These are phyloP conservation scores for Alloteropsis semialata DNA, from an alignment of 176 grass and related monocot species.

Conservation along the genomic window DNA sequence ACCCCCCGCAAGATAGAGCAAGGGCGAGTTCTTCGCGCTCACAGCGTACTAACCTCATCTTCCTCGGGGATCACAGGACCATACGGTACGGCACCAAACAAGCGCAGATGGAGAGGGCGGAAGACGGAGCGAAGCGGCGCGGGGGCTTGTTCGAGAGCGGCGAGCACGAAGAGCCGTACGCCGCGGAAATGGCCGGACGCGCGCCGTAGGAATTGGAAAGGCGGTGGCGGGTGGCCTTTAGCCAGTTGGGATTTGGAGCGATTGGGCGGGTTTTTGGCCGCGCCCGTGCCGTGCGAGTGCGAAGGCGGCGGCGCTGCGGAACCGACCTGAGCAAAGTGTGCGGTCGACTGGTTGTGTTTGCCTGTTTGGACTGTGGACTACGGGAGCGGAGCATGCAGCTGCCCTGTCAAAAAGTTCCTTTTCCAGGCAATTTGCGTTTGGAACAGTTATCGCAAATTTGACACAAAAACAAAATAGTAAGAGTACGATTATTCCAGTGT, in stretches of 20 bases:
- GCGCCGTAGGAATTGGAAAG: neutral
- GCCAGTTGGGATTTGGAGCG: neutral
- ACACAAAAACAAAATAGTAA: too few species aligned
- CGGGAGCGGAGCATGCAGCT: neutral
- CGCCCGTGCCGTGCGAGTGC: too few species aligned
- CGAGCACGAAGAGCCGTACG: slow-evolving; percentile 1
- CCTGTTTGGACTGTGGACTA: neutral
- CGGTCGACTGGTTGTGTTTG: too few species aligned
- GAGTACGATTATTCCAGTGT: too few species aligned
- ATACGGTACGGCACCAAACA: neutral
- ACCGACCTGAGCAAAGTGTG: too few species aligned
- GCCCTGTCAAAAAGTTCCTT: neutral
- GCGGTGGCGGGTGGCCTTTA: neutral
- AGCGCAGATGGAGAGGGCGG: neutral
- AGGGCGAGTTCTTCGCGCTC: neutral
- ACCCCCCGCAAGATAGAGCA: neutral
- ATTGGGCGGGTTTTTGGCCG: neutral
- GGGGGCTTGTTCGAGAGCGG: neutral
- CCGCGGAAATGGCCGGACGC: neutral
- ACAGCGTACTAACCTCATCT: slow-evolving; percentile 13
- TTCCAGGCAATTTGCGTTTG: too few species aligned
- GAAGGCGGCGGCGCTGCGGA: neutral
- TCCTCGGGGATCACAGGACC: slow-evolving; percentile 4
- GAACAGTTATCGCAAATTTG: too few species aligned
- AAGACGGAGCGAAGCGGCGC: neutral